These are phyloP conservation scores for Phytophthora capsici DNA, from an alignment of 352 stramenopile genomes.

Conservation along the genomic window DNA sequence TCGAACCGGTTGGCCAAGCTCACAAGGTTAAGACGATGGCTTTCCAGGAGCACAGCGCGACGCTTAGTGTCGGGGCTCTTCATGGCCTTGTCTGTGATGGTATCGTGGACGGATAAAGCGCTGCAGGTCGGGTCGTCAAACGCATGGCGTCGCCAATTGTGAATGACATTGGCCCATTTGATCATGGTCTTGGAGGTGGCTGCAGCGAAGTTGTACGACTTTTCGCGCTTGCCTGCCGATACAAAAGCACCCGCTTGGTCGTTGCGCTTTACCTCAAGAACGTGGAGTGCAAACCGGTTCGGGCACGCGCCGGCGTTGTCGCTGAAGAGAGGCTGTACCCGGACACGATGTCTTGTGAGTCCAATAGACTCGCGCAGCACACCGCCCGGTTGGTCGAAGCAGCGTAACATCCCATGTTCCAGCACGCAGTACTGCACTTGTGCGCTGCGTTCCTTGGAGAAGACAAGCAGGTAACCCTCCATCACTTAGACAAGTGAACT, in stretches of 20 bases:
- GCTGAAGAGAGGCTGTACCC: constrained; percentile 49
- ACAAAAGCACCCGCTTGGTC: constrained; percentile 56
- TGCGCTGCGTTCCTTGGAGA: constrained; percentile 47
- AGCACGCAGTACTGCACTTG: constrained; percentile 75
- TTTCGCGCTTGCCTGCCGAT: constrained; percentile 36
- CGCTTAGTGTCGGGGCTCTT: constrained; percentile 18
- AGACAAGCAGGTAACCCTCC: constrained; percentile 79
- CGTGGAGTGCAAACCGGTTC: constrained; percentile 70
- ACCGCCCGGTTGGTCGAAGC: constrained; percentile 50
- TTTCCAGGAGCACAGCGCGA: constrained; percentile 29
- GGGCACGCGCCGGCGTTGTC: constrained; percentile 57
- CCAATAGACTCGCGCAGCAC: constrained; percentile 44
- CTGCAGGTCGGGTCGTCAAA: constrained; percentile 61
- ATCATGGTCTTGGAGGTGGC: constrained; percentile 61
- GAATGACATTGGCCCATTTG: constrained; percentile 71
- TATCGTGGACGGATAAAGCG: constrained; percentile 38
- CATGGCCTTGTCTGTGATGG: constrained; percentile 28
- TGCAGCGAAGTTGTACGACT: constrained; percentile 58
- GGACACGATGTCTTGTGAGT: constrained; percentile 73
- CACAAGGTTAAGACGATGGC: constrained; percentile 32
- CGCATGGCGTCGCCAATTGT: constrained; percentile 74
- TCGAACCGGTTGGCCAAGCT: constrained; percentile 57
- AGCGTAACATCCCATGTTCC: constrained; percentile 67
- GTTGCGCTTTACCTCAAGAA: constrained; percentile 56
- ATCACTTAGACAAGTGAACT: constrained; percentile 38